A percentile compares a stretch with the other conserved stretches of the same genome.
phyloP scores from a whole-genome alignment of 805 yeast species.

The Yarrowia divulgata region DNA sequence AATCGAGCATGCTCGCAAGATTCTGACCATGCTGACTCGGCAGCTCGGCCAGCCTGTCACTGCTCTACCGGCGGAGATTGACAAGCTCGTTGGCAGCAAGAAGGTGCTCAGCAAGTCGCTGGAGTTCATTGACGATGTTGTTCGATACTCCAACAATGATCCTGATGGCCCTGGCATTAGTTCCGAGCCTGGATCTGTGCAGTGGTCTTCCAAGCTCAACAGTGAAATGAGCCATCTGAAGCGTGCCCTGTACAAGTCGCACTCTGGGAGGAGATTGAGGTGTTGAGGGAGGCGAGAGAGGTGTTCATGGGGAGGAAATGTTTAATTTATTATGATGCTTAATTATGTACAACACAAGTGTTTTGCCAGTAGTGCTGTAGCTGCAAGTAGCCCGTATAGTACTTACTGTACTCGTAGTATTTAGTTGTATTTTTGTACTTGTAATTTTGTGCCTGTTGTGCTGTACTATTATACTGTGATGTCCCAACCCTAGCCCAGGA shows the following conservation, averaged over 20 bases:
- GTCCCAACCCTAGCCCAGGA: slow-evolving; percentile 4
- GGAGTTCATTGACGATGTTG: slow-evolving; percentile 15
- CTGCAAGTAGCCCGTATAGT: too few relatives aligned
- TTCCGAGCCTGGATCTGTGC: slow-evolving; percentile 4
- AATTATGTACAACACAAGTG: not conserved
- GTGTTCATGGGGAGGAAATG: not conserved
- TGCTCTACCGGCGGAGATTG: slow-evolving; percentile 11
- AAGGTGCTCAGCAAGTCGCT: slow-evolving; percentile 3
- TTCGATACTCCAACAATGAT: slow-evolving; percentile 14
- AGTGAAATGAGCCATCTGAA: slow-evolving; percentile 16
- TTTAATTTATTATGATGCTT: slow-evolving; percentile 7
- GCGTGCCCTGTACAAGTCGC: not conserved
- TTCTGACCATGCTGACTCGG: slow-evolving; percentile 6
- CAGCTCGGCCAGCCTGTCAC: slow-evolving; percentile 24
- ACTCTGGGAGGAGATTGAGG: not conserved
- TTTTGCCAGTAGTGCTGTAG: not conserved
- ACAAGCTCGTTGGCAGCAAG: not conserved
- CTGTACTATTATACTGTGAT: too few relatives aligned
- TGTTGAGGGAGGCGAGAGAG: not conserved
- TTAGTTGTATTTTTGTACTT: too few relatives aligned
- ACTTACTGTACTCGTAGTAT: not conserved
- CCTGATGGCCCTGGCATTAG: slow-evolving; percentile 24
- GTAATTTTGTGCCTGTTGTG: not conserved
- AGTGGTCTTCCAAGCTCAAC: slow-evolving; percentile 12
- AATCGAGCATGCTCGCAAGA: slow-evolving; percentile 9